Percentiles rank a stretch among this genome's conserved stretches.
Evolutionary conservation across 345 rosid species (phyloP).

Genomic region (Acer campestre): DNA sequence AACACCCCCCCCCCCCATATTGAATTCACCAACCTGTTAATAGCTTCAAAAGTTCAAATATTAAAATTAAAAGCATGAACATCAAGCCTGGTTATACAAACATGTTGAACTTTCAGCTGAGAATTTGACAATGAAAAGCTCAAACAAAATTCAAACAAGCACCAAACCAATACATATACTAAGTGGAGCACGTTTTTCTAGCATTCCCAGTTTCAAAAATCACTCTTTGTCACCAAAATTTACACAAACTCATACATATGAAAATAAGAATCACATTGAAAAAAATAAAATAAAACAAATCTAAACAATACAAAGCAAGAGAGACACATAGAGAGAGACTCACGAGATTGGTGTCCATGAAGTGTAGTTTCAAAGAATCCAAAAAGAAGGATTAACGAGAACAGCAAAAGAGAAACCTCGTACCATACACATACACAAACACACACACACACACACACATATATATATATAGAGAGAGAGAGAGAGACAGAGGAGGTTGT

Average conservation of each 20-base stretch:
- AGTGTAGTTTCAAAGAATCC: not conserved
- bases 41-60: not conserved
- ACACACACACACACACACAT: no score
- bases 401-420: not conserved
- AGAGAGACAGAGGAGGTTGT: not conserved
- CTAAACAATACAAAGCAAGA: not conserved
- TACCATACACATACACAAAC: not conserved
- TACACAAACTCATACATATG: no score
- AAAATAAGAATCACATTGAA: not conserved
- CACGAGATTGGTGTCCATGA: constrained; percentile 2
- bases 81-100: not conserved
- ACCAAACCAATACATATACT: not conserved
- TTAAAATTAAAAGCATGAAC: not conserved
- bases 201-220: not conserved
- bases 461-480: not conserved
- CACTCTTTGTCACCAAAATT: not conserved
- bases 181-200: not conserved
- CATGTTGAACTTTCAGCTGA: not conserved
- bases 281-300: no score
- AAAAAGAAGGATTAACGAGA: not conserved
- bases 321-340: constrained; percentile 1
- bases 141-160: not conserved
- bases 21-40: not conserved
- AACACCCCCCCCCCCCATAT: no score
- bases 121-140: not conserved